Conservation (phyloP, 2,329 filamentous ascomycete species). For the Trichoderma koningii region DNA sequence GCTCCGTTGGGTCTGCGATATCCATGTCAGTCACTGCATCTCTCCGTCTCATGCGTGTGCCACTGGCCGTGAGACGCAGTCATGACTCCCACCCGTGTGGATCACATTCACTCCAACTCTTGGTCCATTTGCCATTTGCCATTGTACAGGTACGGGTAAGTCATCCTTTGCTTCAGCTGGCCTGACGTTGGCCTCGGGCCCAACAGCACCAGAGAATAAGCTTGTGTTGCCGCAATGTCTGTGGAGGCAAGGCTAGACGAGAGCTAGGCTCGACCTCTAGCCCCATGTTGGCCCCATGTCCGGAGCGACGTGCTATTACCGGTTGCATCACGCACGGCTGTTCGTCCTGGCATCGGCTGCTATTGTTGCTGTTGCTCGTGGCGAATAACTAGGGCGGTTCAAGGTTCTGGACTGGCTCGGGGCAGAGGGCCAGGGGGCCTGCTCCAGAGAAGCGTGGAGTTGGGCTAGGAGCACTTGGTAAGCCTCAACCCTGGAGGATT, state of each 20-base stretch:
- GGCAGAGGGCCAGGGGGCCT: neutral
- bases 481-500: slow-evolving; percentile 22
- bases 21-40: slow-evolving; percentile 12
- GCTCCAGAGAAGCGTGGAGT: slow-evolving; percentile 7
- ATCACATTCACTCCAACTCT: neutral
- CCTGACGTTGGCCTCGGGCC: neutral
- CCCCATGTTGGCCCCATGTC: slow-evolving; percentile 1
- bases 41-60: neutral
- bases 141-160: neutral
- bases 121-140: neutral
- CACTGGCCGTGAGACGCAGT: slow-evolving; percentile 5
- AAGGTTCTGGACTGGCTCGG: slow-evolving; percentile 7
- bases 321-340: neutral
- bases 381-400: neutral
- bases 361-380: neutral
- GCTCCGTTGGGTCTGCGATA: slow-evolving; percentile 11
- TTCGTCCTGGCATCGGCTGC: neutral
- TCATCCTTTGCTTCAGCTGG: neutral
- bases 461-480: neutral
- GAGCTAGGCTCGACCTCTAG: neutral
- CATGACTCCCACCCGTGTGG: slow-evolving; percentile 14
- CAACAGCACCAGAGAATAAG: slow-evolving; percentile 3
- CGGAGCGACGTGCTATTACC: neutral
- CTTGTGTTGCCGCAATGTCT: slow-evolving; percentile 1
- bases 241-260: slow-evolving; percentile 11